Evolutionary conservation across 2,329 filamentous ascomycete genomes (phyloP), one percentile per base, ranked within the genome.

Genomic region (Fusarium sp.): DNA sequence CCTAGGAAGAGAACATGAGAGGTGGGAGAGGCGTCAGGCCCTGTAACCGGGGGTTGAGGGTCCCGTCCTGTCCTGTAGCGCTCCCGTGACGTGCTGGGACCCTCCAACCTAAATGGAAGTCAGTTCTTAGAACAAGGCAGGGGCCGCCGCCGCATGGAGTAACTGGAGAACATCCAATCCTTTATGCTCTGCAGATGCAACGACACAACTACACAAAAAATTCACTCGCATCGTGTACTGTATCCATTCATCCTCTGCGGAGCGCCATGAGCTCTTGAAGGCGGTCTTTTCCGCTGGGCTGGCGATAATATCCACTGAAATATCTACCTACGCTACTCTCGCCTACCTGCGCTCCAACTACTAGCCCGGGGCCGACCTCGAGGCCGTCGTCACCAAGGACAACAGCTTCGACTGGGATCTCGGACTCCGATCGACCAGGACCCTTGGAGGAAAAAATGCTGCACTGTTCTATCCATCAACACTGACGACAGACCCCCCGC

Each of bases 381-480:
- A 68, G 69, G 43, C 61, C 61, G 67, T 69, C 72, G 66, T 74
- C 72, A 75, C 72, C 62, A 73, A 75, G 72, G 72, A 75, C 72
- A 74, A 74, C 72, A 61, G 37, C 43, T 54, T 32, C 60, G 54
- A 67, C 72, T 59, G 63, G 72, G 72, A 70, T 70, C 64, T 62
- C 66, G 66, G 64, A 66, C 58, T 67, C 34, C 23, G 73, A 75
- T 76, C 70, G 73, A 61, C 73, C 59, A 64, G 67, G 70, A 69
- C 70, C 70, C 73, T 76, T 66, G 67, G 34, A 72, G 58, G 45
- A 67, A 59, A 72, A 78, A 76, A 79, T 78, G 77, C 77, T 76
- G 64, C 70, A 73, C 61, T 71, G 65, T 58, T 71, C 50, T 57
- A 62, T 57, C 41, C 63, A 72, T 64, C 72, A 72, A 57, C 66